Conservation (phyloP, 768 basidiomycete genomes). For the Leccinum longicurvipes region DNA sequence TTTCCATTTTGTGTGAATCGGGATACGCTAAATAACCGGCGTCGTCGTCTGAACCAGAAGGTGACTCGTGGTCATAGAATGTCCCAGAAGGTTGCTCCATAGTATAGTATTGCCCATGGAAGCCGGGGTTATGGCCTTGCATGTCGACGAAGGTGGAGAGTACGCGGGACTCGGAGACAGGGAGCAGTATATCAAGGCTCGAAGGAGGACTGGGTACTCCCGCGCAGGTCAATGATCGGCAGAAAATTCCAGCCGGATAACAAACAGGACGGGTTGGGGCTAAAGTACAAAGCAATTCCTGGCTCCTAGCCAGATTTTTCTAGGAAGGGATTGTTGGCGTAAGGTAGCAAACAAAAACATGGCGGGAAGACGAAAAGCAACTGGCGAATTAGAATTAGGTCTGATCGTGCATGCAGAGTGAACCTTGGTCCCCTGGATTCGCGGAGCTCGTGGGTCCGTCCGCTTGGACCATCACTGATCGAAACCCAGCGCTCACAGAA, state of each 20-base stretch:
- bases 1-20: constrained; percentile 41
- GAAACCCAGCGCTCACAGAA: constrained; percentile 32
- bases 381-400: constrained; percentile 32
- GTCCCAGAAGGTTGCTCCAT: constrained; percentile 28
- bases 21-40: constrained; percentile 26
- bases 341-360: constrained; percentile 31
- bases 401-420: constrained; percentile 30
- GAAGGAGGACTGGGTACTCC: constrained; percentile 7
- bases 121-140: constrained; percentile 27
- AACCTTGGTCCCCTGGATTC: constrained; percentile 30
- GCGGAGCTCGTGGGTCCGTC: constrained; percentile 32
- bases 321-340: constrained; percentile 25
- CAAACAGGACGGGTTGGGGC: constrained; percentile 25
- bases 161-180: constrained; percentile 4
- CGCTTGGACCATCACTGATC: constrained; percentile 25
- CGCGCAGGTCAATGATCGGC: constrained; percentile 29
- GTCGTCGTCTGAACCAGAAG: constrained; percentile 59
- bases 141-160: constrained; percentile 18
- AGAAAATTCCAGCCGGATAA: constrained; percentile 20
- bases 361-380: constrained; percentile 29
- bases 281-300: constrained; percentile 18
- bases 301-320: constrained; percentile 23
- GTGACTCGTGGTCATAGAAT: constrained; percentile 46
- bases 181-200: constrained; percentile 3
- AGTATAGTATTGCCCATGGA: constrained; percentile 21